These are phyloP conservation scores for Friedmanniomyces endolithicus DNA, from an alignment of 495 filamentous ascomycete species.

Conservation along the genomic window DNA sequence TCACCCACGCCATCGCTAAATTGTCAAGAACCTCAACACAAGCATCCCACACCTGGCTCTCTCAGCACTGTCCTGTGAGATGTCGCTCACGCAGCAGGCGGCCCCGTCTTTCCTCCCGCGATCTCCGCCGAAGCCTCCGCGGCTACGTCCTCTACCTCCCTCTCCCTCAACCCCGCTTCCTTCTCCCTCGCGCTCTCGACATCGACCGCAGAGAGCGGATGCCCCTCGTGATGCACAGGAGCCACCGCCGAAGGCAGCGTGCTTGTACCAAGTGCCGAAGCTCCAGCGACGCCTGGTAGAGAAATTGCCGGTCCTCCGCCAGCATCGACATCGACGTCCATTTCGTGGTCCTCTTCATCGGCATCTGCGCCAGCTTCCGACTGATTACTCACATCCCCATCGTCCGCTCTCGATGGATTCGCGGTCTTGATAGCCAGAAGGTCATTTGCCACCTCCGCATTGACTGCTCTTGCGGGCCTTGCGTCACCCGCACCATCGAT, in stretches of 20 bases:
- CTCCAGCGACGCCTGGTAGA: neutral
- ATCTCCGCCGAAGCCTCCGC: slow-evolving; percentile 29
- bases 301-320: neutral
- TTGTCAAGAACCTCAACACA: neutral
- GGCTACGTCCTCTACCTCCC: slow-evolving; percentile 21
- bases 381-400: neutral
- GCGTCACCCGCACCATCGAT: slow-evolving; percentile 1
- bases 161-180: slow-evolving; percentile 27
- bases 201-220: slow-evolving; percentile 19
- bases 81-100: neutral
- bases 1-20: neutral
- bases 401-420: neutral
- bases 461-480: neutral
- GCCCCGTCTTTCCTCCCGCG: slow-evolving; percentile 1
- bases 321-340: neutral
- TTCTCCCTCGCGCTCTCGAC: slow-evolving; percentile 32
- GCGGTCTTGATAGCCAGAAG: slow-evolving; percentile 4
- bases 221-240: slow-evolving; percentile 15
- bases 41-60: neutral
- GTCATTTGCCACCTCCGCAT: neutral
- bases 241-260: slow-evolving; percentile 9
- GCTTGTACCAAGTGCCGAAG: neutral
- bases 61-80: neutral
- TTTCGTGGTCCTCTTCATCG: slow-evolving; percentile 1
- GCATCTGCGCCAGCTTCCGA: slow-evolving; percentile 36